Percentiles rank a stretch among this genome's conserved stretches.
phyloP scores from a whole-genome alignment of 2,329 filamentous ascomycete genomes.

The Diaporthe batatas region DNA sequence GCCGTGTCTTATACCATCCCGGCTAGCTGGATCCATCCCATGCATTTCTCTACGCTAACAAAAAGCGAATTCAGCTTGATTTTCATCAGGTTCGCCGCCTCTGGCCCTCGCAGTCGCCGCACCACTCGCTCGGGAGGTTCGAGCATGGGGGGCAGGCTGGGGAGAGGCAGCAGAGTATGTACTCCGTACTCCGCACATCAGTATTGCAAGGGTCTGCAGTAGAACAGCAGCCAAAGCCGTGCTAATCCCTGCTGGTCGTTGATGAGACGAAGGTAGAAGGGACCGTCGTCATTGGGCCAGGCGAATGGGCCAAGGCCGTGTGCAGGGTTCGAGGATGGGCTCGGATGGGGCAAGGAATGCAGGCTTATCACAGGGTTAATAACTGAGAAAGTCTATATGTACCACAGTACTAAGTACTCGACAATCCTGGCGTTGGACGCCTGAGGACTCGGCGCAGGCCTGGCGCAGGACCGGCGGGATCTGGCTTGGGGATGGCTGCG shows the following conservation, averaged over 20 bases:
- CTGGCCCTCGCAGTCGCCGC: not conserved
- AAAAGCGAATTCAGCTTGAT: constrained; percentile 5
- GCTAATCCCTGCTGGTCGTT: constrained; percentile 1
- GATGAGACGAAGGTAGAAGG: not conserved
- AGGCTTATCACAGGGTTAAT: constrained; percentile 14
- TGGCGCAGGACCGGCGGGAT: constrained; percentile 24
- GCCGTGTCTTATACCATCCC: constrained; percentile 25
- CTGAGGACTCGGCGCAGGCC: constrained; percentile 25
- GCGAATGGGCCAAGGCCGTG: constrained; percentile 8
- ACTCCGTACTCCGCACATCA: not conserved
- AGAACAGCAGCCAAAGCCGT: not conserved
- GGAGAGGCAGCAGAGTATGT: not conserved
- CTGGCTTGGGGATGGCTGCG: not conserved
- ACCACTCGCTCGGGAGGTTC: constrained; percentile 18
- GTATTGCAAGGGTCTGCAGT: not conserved
- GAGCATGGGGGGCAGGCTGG: not conserved
- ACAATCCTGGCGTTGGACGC: not conserved
- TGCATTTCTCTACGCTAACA: not conserved
- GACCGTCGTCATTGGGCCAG: constrained; percentile 9
- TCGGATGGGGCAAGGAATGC: constrained; percentile 1
- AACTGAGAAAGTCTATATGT: no score
- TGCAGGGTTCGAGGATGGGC: constrained; percentile 23
- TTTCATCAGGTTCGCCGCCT: not conserved
- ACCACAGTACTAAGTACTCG: no score
- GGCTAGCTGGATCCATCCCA: constrained; percentile 30